A percentile compares a stretch with the other conserved stretches of the same genome.
phyloP scores from a whole-genome alignment of 176 grass and related monocot genomes.

The Eremochloa ophiuroides region DNA sequence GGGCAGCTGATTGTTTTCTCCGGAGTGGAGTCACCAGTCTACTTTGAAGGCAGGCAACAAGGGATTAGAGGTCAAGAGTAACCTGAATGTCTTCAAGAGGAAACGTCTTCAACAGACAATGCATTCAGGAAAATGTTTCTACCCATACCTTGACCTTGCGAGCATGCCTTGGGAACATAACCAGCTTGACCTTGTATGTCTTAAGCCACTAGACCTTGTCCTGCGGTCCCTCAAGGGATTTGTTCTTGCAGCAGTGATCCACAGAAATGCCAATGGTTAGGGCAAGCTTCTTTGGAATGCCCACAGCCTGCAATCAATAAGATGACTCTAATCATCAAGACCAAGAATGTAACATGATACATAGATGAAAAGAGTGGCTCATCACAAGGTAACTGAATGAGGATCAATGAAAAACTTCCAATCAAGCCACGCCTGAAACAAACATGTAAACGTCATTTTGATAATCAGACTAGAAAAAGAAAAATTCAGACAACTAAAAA shows the following conservation, averaged over 20 bases:
- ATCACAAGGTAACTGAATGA: background rate
- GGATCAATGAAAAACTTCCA: background rate
- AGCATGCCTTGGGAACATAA: slow-evolving; percentile 87
- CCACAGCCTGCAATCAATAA: slow-evolving; percentile 46
- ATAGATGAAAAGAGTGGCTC: background rate
- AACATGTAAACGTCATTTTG: background rate
- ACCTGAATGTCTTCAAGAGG: background rate
- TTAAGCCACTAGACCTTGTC: slow-evolving; percentile 75
- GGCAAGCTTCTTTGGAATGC: slow-evolving; percentile 78
- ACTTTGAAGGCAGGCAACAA: background rate
- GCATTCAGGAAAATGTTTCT: background rate
- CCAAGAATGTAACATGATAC: background rate
- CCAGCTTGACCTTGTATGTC: slow-evolving; percentile 88
- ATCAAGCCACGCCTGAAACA: background rate
- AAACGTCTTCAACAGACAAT: too few relatives aligned
- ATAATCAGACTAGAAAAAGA: too few relatives aligned
- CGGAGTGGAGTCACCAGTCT: slow-evolving; percentile 88
- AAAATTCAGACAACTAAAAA: too few relatives aligned
- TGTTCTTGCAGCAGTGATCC: background rate
- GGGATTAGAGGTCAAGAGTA: background rate
- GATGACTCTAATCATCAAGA: background rate
- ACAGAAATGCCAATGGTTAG: slow-evolving; percentile 67
- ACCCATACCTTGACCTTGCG: slow-evolving; percentile 65
- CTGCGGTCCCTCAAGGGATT: slow-evolving; percentile 34
- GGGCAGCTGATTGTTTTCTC: too few relatives aligned